Conservation (phyloP, 495 filamentous ascomycete species). For the Filosporella fistucella region DNA sequence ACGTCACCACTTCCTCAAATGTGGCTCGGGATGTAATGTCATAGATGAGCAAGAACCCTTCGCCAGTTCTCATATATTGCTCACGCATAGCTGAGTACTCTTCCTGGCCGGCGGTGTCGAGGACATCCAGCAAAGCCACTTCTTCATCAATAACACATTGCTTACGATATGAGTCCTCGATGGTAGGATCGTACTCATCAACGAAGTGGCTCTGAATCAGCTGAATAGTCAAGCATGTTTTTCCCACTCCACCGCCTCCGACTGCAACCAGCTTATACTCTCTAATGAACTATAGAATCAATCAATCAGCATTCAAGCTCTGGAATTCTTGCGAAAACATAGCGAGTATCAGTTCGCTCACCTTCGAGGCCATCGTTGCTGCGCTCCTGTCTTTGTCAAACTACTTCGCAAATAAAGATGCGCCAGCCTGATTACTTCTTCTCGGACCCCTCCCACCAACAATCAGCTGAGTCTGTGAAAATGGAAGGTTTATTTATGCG, state of each 20-base stretch:
- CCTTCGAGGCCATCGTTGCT: too few relatives aligned
- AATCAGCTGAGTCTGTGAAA: too few relatives aligned
- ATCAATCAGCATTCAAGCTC: too few relatives aligned
- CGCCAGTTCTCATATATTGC: slow-evolving; percentile 99
- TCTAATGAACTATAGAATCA: slow-evolving; percentile 88
- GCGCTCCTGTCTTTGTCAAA: too few relatives aligned
- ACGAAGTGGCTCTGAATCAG: slow-evolving; percentile 99
- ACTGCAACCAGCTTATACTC: slow-evolving; percentile 99
- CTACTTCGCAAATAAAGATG: too few relatives aligned
- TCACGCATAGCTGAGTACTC: slow-evolving; percentile 99
- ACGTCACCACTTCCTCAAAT: slow-evolving; percentile 96
- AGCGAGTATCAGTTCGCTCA: too few relatives aligned
- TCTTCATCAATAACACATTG: slow-evolving; percentile 99
- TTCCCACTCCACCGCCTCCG: slow-evolving; percentile 95
- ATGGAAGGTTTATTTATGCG: too few relatives aligned
- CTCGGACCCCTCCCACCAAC: too few relatives aligned
- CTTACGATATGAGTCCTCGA: slow-evolving; percentile 99
- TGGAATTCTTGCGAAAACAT: too few relatives aligned
- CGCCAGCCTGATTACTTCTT: too few relatives aligned
- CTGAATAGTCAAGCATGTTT: slow-evolving; percentile 99
- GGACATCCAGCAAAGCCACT: slow-evolving; percentile 94
- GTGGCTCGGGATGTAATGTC: slow-evolving; percentile 89
- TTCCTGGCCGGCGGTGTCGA: slow-evolving; percentile 97
- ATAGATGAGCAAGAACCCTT: slow-evolving; percentile 97
- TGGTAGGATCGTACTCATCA: slow-evolving; percentile 98